Conservation (phyloP, 1,139 yeast species). For the Yamadazyma atmosphaerica region DNA sequence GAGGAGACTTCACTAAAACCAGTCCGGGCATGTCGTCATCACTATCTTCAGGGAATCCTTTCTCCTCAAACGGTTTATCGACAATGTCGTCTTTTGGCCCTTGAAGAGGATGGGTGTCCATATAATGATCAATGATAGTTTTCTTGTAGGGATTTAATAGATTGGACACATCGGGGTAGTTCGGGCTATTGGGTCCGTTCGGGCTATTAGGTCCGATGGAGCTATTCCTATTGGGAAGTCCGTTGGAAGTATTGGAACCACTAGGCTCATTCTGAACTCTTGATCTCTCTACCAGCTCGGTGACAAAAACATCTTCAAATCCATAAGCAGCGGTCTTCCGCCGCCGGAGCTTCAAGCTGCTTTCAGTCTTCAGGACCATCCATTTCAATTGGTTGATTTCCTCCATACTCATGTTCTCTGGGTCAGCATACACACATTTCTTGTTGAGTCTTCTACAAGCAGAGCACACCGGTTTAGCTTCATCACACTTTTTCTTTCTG, state of each 20-base stretch:
- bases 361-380: conserved; percentile 31
- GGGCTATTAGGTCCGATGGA: too few species aligned
- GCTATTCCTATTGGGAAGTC: too few species aligned
- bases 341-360: conserved; percentile 33
- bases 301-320: background rate
- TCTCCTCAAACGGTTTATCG: background rate
- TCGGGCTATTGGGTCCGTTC: conserved; percentile 3
- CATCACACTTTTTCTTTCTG: conserved; percentile 75
- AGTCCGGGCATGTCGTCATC: background rate
- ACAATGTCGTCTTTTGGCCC: background rate
- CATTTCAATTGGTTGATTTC: conserved; percentile 10
- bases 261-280: background rate
- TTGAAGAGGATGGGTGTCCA: background rate
- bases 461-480: conserved; percentile 56
- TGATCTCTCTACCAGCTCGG: background rate
- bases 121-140: background rate
- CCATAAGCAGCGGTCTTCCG: too few species aligned
- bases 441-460: conserved; percentile 58
- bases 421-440: conserved; percentile 48
- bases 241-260: too few species aligned
- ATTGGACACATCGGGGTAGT: conserved; percentile 11
- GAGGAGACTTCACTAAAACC: conserved; percentile 4
- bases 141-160: conserved; percentile 7
- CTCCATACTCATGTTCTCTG: conserved; percentile 15
- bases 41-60: background rate